These are phyloP conservation scores for Didymella arachidicola DNA, from an alignment of 2,329 filamentous ascomycete species.

Conservation along the genomic window DNA sequence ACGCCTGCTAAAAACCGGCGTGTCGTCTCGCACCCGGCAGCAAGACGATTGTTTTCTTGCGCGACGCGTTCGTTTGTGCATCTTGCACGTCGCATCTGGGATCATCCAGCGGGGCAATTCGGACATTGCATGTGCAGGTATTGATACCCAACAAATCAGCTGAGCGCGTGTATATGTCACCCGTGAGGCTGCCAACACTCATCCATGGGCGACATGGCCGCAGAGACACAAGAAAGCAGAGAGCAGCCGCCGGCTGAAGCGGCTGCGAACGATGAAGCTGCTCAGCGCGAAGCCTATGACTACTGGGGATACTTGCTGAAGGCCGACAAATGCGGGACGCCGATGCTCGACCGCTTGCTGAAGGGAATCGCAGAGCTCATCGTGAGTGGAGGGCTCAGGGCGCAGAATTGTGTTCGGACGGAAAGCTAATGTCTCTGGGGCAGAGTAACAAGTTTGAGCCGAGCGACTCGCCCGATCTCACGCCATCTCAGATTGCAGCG, in stretches of 20 bases:
- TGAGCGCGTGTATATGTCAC: conserved; percentile 24
- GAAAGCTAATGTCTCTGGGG: conserved; percentile 24
- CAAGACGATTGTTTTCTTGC: conserved; percentile 1
- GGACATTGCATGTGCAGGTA: conserved; percentile 31
- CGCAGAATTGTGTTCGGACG: not conserved
- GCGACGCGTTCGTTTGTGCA: conserved; percentile 15
- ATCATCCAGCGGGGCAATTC: conserved; percentile 25
- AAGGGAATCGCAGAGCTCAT: conserved; percentile 58
- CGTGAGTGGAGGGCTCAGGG: conserved; percentile 40
- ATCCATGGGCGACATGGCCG: conserved; percentile 37
- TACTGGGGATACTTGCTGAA: conserved; percentile 62
- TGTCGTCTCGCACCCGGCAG: conserved; percentile 5
- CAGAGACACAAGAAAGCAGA: conserved; percentile 35
- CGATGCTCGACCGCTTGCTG: conserved; percentile 56
- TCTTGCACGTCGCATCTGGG: conserved; percentile 23
- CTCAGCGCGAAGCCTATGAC: conserved; percentile 54
- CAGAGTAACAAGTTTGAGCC: conserved; percentile 55
- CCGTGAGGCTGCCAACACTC: conserved; percentile 9
- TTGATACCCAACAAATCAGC: conserved; percentile 28
- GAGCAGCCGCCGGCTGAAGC: conserved; percentile 32
- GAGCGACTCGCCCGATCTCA: conserved; percentile 56
- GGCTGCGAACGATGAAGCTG: conserved; percentile 36
- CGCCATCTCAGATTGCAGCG: conserved; percentile 57
- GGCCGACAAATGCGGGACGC: conserved; percentile 60
- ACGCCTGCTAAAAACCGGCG: conserved; percentile 25